phyloP scores from a whole-genome alignment of 2,329 filamentous ascomycete species.

The Diaporthe citriasiana region DNA sequence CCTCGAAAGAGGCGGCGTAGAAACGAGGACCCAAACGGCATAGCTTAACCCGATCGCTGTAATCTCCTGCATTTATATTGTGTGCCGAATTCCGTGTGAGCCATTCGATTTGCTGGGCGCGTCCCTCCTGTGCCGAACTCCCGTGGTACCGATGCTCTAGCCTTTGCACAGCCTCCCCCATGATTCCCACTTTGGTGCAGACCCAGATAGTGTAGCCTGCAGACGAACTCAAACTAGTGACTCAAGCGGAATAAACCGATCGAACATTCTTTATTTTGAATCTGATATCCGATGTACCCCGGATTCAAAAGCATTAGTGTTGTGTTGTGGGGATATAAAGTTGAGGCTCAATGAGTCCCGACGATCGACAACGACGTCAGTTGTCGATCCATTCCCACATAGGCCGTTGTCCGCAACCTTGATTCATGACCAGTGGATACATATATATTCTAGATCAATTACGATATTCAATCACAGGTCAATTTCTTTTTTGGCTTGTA shows the following conservation, averaged over 20 bases:
- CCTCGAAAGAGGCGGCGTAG: background rate
- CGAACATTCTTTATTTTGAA: background rate
- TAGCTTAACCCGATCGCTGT: background rate
- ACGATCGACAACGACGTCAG: background rate
- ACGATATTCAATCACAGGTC: background rate
- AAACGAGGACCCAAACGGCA: background rate
- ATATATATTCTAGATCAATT: fast-evolving
- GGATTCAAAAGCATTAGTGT: background rate
- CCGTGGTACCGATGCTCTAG: constrained; percentile 12
- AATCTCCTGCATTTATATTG: background rate
- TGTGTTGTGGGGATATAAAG: background rate
- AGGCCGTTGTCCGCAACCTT: fast-evolving
- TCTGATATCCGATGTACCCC: background rate
- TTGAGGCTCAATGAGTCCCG: background rate
- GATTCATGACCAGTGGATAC: fast-evolving
- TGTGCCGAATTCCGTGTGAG: constrained; percentile 7
- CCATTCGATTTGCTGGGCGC: background rate
- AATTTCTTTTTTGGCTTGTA: fast-evolving
- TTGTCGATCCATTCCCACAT: background rate
- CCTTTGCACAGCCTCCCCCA: constrained; percentile 25
- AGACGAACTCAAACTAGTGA: background rate
- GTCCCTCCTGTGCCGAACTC: constrained; percentile 6
- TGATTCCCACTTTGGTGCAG: constrained; percentile 2
- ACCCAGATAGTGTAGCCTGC: background rate
- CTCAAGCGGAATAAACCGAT: background rate